phyloP scores from a whole-genome alignment of 1,284 basidiomycete species.

The Cutaneotrichosporon sp. region DNA sequence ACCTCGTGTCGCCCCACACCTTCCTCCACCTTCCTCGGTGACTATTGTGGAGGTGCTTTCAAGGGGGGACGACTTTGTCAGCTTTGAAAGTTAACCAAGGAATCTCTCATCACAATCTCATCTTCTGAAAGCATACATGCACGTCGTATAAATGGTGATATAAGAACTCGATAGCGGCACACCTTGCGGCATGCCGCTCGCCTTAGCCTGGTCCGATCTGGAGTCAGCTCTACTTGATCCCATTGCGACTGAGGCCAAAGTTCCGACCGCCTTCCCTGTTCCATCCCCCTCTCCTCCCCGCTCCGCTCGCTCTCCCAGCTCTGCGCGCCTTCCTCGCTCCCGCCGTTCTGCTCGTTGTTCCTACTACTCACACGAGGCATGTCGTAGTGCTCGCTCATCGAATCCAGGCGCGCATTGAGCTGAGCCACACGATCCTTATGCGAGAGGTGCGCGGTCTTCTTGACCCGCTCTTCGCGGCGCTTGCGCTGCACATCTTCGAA shows the following conservation, averaged over 20 bases:
- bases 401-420: conserved; percentile 84
- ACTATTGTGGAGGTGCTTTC: no score
- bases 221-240: conserved; percentile 1
- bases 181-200: conserved; percentile 2
- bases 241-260: no score
- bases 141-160: background rate
- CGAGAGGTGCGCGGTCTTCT: conserved; percentile 76
- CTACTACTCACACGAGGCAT: conserved; percentile 43
- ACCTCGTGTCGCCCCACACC: no score
- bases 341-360: background rate
- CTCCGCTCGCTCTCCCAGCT: no score
- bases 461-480: conserved; percentile 74
- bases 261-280: background rate
- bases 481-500: conserved; percentile 83
- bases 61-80: no score
- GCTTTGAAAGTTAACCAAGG: no score
- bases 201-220: conserved; percentile 27
- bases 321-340: background rate
- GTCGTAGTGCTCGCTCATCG: conserved; percentile 58
- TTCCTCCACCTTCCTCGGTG: no score
- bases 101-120: no score
- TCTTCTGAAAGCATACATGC: conserved; percentile 7
- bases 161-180: conserved; percentile 2
- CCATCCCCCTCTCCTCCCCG: background rate
- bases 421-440: conserved; percentile 95